Base-by-base conservation (phyloP, 2,329 filamentous ascomycete species). In the Talaromyces rugulosus region DNA sequence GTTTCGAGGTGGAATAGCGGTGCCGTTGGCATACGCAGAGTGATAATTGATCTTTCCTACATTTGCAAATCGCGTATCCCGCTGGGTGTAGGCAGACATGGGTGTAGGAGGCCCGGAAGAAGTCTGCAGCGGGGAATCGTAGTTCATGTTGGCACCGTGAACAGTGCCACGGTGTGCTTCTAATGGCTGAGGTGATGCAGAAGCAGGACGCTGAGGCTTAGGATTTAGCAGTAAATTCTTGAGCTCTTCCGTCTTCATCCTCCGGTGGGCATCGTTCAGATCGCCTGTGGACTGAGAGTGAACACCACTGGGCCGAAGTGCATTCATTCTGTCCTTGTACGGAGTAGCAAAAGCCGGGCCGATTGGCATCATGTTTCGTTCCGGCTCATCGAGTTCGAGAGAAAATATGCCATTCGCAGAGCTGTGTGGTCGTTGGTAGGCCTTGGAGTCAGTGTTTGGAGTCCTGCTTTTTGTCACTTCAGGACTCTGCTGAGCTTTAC, bases 291-390 rank as follows among this genome's bases (percentile, higher is more conserved):
- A 63, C 16, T 72, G 68, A 7, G 73, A 73, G 8, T 72, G 71
- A 27, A 70, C 72, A 61, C 71, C 74, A 16, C 71, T 67, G 34
- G 77, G 73, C 33, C 75, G 76, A 58, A 79, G 65, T 18, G 77
- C 77, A 56, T 77, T 75, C 72, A 81, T 80, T 58, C 78, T 74
- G 63, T 81, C 77, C 62, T 75, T 76, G 64, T 79, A 81, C 8
- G 79, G 75, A 14, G 87, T 89, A 4, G 89, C 87, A 72, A 91
- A 90, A 1, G 88, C 83, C 31, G 87, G 87, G 3, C 83, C 89
- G 66, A 87, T 83, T 33, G 81, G 78, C 53, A 78, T 81, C 51
- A 80, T 80, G 23, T 81, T 80, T 47, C 74, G 75, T n/a, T 80
- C 73, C 18, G 81, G 82, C 28, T 83, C 83, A 65, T 91, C 87